phyloP scores from a whole-genome alignment of 805 yeast species.

The Schwanniomyces sp. region DNA sequence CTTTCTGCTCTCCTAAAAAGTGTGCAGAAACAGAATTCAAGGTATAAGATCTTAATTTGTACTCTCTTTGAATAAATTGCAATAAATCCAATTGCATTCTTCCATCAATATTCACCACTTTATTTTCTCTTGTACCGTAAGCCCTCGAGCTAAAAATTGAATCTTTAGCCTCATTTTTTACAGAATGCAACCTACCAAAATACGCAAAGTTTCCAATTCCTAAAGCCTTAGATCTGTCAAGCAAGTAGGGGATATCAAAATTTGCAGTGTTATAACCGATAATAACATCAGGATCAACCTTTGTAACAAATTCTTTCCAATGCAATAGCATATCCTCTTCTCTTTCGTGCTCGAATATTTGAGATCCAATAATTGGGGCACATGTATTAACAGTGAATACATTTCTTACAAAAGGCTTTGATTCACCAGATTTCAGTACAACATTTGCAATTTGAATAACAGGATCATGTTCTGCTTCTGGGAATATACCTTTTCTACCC shows the following conservation, averaged over 20 bases:
- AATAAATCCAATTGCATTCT: constrained; percentile 91
- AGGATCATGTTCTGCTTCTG: constrained; percentile 90
- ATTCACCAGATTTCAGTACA: constrained; percentile 77
- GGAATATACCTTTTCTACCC: constrained; percentile 94
- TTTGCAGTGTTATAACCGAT: constrained; percentile 95
- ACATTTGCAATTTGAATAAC: constrained; percentile 98
- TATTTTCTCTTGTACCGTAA: constrained; percentile 92
- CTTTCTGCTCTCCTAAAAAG: constrained; percentile 92
- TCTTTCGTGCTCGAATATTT: constrained; percentile 69
- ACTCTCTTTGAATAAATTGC: constrained; percentile 92
- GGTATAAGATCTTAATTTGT: constrained; percentile 91
- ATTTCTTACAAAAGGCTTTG: constrained; percentile 88
- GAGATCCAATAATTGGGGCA: constrained; percentile 90
- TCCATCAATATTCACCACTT: constrained; percentile 90
- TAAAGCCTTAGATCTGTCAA: constrained; percentile 82
- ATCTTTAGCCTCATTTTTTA: constrained; percentile 77
- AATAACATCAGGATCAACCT: constrained; percentile 91
- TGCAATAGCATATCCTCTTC: constrained; percentile 81
- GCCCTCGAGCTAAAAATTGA: constrained; percentile 91
- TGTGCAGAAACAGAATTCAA: constrained; percentile 93
- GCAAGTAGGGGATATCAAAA: constrained; percentile 90
- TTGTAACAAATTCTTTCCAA: constrained; percentile 85
- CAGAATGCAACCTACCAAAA: constrained; percentile 72
- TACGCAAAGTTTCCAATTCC: constrained; percentile 70
- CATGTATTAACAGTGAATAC: constrained; percentile 93